These are phyloP conservation scores for Pachysolen tannophilus DNA, from an alignment of 805 yeast species.

Conservation along the genomic window DNA sequence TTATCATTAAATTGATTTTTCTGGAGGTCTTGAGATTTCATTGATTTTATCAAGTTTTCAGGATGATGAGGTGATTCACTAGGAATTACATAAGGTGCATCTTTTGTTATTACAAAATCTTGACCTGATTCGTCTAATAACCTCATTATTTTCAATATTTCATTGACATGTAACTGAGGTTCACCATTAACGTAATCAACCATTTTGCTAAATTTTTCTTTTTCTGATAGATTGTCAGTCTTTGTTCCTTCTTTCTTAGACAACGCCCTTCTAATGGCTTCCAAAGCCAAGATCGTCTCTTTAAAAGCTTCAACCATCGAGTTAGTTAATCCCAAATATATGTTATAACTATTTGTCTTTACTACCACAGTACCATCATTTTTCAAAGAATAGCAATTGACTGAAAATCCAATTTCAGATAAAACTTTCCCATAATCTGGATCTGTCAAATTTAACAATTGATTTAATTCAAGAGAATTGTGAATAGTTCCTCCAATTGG, in stretches of 20 bases:
- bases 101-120: conserved; percentile 19
- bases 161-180: conserved; percentile 9
- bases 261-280: conserved; percentile 16
- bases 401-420: conserved; percentile 20
- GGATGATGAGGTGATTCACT: conserved; percentile 22
- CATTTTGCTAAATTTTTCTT: conserved; percentile 3
- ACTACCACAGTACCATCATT: conserved; percentile 1
- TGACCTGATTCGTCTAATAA: conserved; percentile 20
- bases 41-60: conserved; percentile 7
- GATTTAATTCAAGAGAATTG: conserved; percentile 39
- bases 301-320: conserved; percentile 23
- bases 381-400: conserved; percentile 15
- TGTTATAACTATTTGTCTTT: conserved; percentile 14
- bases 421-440: conserved; percentile 16
- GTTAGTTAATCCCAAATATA: conserved; percentile 28
- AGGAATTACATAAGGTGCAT: conserved; percentile 23
- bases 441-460: conserved; percentile 20
- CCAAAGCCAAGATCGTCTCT: conserved; percentile 21
- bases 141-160: conserved; percentile 15
- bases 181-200: conserved; percentile 3
- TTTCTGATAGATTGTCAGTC: conserved; percentile 1
- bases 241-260: conserved; percentile 3
- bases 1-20: conserved; percentile 12
- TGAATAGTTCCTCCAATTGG: conserved; percentile 55
- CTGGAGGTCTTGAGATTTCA: conserved; percentile 17